These are phyloP conservation scores for Rhizopus arrhizus DNA, from an alignment of 371 early-diverging fungal genomes.

Conservation along the genomic window DNA sequence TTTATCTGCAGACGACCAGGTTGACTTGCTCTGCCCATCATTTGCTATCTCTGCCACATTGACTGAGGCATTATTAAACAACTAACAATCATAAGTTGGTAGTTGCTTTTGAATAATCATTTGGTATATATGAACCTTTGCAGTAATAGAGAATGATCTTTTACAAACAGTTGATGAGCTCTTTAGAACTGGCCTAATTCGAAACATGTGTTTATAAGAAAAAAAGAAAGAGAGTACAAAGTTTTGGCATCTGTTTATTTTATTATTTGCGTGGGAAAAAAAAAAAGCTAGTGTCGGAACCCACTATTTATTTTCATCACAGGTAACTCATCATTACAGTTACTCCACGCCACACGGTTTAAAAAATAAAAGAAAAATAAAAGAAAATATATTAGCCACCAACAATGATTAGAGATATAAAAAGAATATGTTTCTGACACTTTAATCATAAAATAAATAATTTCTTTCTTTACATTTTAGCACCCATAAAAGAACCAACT, in stretches of 20 bases:
- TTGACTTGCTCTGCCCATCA: not conserved
- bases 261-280: conserved; percentile 25
- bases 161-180: not conserved
- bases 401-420: too few relatives aligned
- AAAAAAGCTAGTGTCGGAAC: not conserved
- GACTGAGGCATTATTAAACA: conserved; percentile 10
- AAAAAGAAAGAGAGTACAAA: conserved; percentile 5
- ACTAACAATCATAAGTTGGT: not conserved
- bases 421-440: too few relatives aligned
- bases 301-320: not conserved
- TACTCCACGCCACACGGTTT: too few relatives aligned
- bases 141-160: conserved; percentile 13
- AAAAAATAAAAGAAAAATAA: too few relatives aligned
- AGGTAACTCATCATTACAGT: too few relatives aligned
- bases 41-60: not conserved
- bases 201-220: conserved; percentile 12
- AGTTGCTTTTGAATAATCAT: not conserved
- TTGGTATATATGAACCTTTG: conserved; percentile 9
- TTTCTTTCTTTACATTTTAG: conserved; percentile 45
- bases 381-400: too few relatives aligned
- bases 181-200: not conserved
- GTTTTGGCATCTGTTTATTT: conserved; percentile 19
- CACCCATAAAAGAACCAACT: conserved; percentile 69
- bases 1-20: conserved; percentile 23
- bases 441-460: not conserved